Percentiles rank a stretch among this genome's conserved stretches.
Evolutionary conservation across 768 basidiomycete genomes (phyloP).

Genomic region (Lactarius sp.): DNA sequence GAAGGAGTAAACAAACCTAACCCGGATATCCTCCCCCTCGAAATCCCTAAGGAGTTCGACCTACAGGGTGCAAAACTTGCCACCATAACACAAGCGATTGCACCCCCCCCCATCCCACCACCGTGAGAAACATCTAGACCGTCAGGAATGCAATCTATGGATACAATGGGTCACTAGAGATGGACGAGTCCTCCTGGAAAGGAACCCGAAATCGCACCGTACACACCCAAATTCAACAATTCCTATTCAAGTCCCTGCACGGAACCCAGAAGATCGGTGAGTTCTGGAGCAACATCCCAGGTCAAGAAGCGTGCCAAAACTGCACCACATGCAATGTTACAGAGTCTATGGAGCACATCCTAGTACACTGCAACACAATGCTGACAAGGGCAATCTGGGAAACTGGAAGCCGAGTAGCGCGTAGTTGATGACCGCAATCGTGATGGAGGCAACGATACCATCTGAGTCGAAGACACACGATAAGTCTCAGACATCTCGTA

Average conservation of each 20-base stretch:
- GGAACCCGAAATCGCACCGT: accelerated
- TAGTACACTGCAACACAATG: slow-evolving; percentile 11
- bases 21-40: neutral
- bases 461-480: no score
- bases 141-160: neutral
- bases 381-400: no score
- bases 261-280: neutral
- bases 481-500: no score
- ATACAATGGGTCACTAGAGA: neutral
- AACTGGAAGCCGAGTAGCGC: no score
- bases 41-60: neutral
- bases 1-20: neutral
- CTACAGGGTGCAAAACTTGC: neutral
- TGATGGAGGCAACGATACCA: no score
- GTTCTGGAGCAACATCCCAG: neutral
- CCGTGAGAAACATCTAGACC: neutral
- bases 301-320: neutral
- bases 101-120: neutral
- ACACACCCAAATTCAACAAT: neutral
- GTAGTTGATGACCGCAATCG: no score
- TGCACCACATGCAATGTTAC: neutral
- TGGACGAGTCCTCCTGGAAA: neutral
- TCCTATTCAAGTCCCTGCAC: slow-evolving; percentile 1
- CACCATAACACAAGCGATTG: neutral
- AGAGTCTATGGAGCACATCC: slow-evolving; percentile 28